Conservation (phyloP, 2,329 filamentous ascomycete genomes). For the Kalaharituber pfeilii region DNA sequence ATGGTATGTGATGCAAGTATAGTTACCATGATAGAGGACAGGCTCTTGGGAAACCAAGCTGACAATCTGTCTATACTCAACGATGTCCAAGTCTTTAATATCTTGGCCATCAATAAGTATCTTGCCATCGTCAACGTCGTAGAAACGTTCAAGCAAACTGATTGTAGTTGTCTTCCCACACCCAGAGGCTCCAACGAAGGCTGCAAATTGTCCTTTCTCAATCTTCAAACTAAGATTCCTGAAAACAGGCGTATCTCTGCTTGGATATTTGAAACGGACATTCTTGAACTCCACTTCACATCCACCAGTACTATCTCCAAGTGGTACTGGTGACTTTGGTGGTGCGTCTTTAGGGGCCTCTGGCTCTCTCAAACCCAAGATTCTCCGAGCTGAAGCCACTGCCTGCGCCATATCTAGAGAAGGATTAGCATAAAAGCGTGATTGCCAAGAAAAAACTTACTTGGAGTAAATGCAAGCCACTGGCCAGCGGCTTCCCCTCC, state of each 20-base stretch:
- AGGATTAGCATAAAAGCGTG: not conserved
- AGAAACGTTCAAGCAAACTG: conserved; percentile 41
- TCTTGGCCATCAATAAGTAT: conserved; percentile 42
- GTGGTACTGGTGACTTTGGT: conserved; percentile 1
- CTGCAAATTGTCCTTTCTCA: conserved; percentile 51
- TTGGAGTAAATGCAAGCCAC: conserved; percentile 49
- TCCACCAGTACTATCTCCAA: conserved; percentile 5
- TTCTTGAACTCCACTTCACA: conserved; percentile 24
- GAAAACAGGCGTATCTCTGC: conserved; percentile 34
- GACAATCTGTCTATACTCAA: conserved; percentile 29
- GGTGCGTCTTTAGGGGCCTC: conserved; percentile 6
- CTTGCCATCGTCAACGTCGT: conserved; percentile 37
- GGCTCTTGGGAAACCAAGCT: conserved; percentile 23
- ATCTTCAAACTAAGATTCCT: conserved; percentile 21
- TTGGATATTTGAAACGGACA: conserved; percentile 18
- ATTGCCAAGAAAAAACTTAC: conserved; percentile 8
- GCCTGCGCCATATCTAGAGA: conserved; percentile 26
- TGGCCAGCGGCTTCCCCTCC: conserved; percentile 50
- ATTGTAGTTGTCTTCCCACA: conserved; percentile 41
- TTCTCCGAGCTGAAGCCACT: conserved; percentile 18
- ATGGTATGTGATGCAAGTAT: not conserved
- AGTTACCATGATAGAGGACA: not conserved
- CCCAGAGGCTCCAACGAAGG: conserved; percentile 51
- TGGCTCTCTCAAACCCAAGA: conserved; percentile 20
- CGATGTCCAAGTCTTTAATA: conserved; percentile 27